Percentiles rank a stretch among this genome's conserved stretches.
Evolutionary conservation across 1,139 yeast species (phyloP).

Genomic region (Nakaseomyces delphensis): DNA sequence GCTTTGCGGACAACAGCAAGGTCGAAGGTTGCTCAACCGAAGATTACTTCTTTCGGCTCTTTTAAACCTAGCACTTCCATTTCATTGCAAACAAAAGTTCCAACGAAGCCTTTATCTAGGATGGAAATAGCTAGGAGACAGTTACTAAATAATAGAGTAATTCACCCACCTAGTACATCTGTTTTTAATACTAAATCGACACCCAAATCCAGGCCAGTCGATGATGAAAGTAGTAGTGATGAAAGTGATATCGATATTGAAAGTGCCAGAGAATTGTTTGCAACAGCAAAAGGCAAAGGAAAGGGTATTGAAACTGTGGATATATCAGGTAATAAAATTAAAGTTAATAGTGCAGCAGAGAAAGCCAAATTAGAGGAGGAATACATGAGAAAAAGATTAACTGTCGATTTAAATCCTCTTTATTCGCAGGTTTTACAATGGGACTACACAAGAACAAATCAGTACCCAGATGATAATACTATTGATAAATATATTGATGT

Average conservation of each 20-base stretch:
- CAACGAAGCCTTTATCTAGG: conserved; percentile 32
- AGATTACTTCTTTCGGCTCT: conserved; percentile 41
- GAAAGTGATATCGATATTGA: conserved; percentile 32
- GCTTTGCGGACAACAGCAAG: conserved; percentile 27
- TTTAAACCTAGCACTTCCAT: conserved; percentile 32
- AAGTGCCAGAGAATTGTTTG: conserved; percentile 32
- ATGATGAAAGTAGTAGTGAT: conserved; percentile 30
- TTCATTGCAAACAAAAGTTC: conserved; percentile 37
- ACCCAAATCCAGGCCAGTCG: conserved; percentile 9
- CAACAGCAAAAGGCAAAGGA: conserved; percentile 25
- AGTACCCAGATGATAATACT: conserved; percentile 46
- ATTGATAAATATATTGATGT: conserved; percentile 35
- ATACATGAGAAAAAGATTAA: conserved; percentile 68
- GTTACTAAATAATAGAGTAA: conserved; percentile 27
- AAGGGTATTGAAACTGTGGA: conserved; percentile 31
- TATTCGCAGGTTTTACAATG: conserved; percentile 65
- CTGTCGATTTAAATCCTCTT: conserved; percentile 69
- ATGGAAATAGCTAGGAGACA: conserved; percentile 35
- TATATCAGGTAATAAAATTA: conserved; percentile 26
- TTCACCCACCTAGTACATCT: conserved; percentile 68
- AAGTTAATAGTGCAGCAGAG: conserved; percentile 23
- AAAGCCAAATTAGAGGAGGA: conserved; percentile 60
- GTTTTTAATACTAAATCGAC: conserved; percentile 51
- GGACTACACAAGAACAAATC: conserved; percentile 56
- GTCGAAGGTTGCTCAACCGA: conserved; percentile 37